Base-by-base conservation (phyloP, 768 basidiomycete species). In the Tephrocybe sp. region DNA sequence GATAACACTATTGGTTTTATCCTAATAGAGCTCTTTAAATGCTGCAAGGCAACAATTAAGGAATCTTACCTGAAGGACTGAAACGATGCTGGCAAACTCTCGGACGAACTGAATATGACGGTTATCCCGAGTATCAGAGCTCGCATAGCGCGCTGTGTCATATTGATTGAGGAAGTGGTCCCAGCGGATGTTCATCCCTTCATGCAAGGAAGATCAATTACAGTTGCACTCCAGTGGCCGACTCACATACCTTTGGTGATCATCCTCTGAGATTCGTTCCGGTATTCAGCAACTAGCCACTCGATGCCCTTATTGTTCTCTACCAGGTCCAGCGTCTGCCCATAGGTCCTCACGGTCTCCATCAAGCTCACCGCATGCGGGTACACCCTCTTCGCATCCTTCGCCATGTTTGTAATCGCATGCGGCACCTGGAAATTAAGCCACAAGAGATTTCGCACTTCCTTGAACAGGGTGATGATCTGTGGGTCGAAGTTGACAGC, bases 341-440 rank as follows among this genome's bases (percentile, higher is more conserved):
- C 88, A 68, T 99, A 98, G 23, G 93, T 97, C 64, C 94, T 75
- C n/a, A 98, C 93, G 0, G 94, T 95, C 75, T 99, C 97, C 95
- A 98, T 98, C 67, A 93, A 68, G 61, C 91, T 93, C 57, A 98
- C 95, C 2, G 97, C 97, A 73, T 97, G 94, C 0, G 94, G 94
- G 64, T 99, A 99, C 52, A 98, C 94, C 58, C 93, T 75, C 75
- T 97, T 97, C 52, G 97, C 97, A 58, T 99, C 95, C 73, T 97
- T 99, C 29, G 97, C 97, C 82, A 97, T 88, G 64, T 94, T 97
- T 59, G 86, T 87, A 55, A 91, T 92, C 45, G 88, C 84, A 71
- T 97, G 93, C 19, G 94, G 95, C 2, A 98, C 94, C 62, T 88
- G 86, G 71, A 95, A 98, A 53, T 89, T 89, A 54, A 98, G 77